Base-by-base conservation (phyloP, 2,329 filamentous ascomycete species). In the Diplodia sapinea region DNA sequence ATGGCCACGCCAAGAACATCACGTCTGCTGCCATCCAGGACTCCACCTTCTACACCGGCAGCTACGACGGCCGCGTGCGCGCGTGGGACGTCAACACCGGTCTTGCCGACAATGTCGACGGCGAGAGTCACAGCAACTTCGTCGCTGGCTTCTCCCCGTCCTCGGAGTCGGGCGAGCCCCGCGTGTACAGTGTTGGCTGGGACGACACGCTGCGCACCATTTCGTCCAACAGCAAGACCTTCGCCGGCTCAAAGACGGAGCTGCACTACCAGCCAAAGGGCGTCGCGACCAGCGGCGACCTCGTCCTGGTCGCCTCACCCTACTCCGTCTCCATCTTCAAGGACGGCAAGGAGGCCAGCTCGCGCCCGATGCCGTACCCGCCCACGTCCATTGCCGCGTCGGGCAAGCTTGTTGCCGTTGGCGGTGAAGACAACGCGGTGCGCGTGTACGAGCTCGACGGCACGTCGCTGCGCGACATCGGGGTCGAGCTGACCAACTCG, bases 1-100 rank as follows among this genome's bases (percentile, higher is more conserved):
- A 94, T 69, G 94, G 95, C 29, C 95, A 99, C 78, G 92, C 94
- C 78, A 97, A 94, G 83, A 91, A 88, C 74, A 91, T 98, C 74
- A 98, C 93, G 1, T 89, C 94, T 4, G 82, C 97, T 47, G 86
- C 85, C 3, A 81, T 85, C 9, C 86, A 84, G 7, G 83, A 81
- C 54, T 84, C 88, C 65, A 91, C 90, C 0, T 79, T 98, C 15
- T 94, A 89, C 84, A 96, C 94, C 0, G 95, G 95, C 69, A 96
- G 93, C 80, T 96, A 94, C 72, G 95, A 99, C 70, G 95, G 95
- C 56, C 87, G 91, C 49, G 87, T 97, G 31, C 91, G 91, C 76
- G 88, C 87, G 67, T 99, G 95, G 94, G 90, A 98, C 75, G 77
- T 92, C 33, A 81, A 84, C 17, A 86, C 85, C 4, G 94, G 94